These are phyloP conservation scores for Pseudohyphozyma bogoriensis DNA, from an alignment of 768 basidiomycete species.

Conservation along the genomic window DNA sequence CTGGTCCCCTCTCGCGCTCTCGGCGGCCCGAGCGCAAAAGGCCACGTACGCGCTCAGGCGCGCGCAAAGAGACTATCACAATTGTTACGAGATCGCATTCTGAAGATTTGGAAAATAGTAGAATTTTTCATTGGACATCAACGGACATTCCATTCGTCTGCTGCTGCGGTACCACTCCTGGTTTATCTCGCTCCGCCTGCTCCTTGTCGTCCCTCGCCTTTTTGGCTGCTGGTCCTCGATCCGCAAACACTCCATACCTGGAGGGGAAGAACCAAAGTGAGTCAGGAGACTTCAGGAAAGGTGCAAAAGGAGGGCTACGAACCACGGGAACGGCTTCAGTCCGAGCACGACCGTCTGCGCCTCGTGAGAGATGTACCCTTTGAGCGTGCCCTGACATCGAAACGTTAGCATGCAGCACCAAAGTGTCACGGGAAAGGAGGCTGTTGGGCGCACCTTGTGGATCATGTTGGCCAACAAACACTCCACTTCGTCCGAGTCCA, in stretches of 20 bases:
- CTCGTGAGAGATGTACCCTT: constrained; percentile 93
- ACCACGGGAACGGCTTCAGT: constrained; percentile 40
- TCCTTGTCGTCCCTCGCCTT: constrained; percentile 1
- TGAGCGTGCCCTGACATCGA: constrained; percentile 54
- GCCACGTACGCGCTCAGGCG: too few relatives aligned
- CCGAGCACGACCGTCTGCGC: constrained; percentile 85
- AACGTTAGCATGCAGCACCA: too few relatives aligned
- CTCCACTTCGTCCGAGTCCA: constrained; percentile 68
- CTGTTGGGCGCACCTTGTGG: constrained; percentile 58
- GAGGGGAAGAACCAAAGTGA: not conserved
- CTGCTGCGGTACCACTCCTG: not conserved
- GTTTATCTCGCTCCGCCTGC: not conserved
- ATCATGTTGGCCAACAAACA: constrained; percentile 75
- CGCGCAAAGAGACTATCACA: too few relatives aligned
- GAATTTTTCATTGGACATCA: too few relatives aligned
- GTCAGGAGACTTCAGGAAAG: not conserved
- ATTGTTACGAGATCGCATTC: too few relatives aligned
- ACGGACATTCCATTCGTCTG: not conserved
- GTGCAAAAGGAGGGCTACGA: not conserved
- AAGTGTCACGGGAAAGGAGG: too few relatives aligned
- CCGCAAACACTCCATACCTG: not conserved
- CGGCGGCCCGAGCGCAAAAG: too few relatives aligned
- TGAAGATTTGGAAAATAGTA: too few relatives aligned
- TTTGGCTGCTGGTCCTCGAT: not conserved
- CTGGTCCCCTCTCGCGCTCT: too few relatives aligned